Conservation (phyloP, 208 protist species). For the Naegleria lovaniensis region DNA sequence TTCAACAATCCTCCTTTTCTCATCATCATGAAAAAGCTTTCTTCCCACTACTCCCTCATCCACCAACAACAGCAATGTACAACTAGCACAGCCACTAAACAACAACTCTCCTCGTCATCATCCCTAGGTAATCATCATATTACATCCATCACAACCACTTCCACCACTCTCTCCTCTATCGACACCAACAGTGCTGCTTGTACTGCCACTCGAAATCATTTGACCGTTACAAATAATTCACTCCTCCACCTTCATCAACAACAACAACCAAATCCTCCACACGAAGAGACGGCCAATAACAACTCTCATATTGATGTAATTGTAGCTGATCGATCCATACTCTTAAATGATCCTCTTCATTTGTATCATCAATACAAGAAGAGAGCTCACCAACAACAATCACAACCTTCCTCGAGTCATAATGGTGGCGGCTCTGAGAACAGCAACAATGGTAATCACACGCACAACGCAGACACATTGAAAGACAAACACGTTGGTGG, state of each 20-base stretch:
- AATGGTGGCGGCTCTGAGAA: no score
- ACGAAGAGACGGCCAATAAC: no score
- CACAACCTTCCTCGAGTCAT: no score
- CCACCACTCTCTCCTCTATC: not conserved
- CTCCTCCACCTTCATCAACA: not conserved
- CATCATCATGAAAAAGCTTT: not conserved
- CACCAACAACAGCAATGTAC: not conserved
- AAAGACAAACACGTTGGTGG: no score
- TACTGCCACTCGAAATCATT: no score
- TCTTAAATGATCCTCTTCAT: not conserved
- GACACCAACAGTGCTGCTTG: no score
- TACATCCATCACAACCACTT: not conserved
- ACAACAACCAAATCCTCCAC: no score
- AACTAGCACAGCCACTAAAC: not conserved
- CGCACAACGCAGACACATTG: no score
- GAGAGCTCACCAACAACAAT: not conserved
- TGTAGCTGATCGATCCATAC: not conserved
- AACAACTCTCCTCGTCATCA: not conserved
- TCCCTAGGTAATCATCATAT: not conserved
- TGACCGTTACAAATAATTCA: no score
- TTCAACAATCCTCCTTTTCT: no score
- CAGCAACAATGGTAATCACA: no score
- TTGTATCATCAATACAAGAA: not conserved
- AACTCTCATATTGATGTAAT: no score
- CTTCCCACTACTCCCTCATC: not conserved